A percentile compares a stretch with the other conserved stretches of the same genome.
Evolutionary conservation across 1,284 basidiomycete genomes (phyloP).

Genomic region (Ganoderma multipileum): DNA sequence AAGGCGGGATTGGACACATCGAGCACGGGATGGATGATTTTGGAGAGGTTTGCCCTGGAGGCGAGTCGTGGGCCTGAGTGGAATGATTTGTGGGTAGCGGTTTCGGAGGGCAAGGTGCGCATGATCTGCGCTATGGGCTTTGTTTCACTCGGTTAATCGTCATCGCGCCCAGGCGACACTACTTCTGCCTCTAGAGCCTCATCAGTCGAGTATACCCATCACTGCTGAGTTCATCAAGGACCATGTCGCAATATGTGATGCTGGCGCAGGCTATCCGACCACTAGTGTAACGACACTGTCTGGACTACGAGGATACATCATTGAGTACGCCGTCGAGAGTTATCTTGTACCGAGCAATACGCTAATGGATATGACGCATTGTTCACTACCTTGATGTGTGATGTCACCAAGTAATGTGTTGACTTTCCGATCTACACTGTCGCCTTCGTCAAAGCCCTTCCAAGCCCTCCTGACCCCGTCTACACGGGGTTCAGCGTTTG

Average conservation of each 20-base stretch:
- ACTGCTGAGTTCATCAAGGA: constrained; percentile 81
- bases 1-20: constrained; percentile 72
- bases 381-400: constrained; percentile 15
- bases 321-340: constrained; percentile 50
- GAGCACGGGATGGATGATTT: constrained; percentile 83
- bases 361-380: constrained; percentile 8
- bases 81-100: constrained; percentile 74
- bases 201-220: constrained; percentile 57
- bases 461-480: constrained; percentile 61
- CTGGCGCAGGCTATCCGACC: constrained; percentile 52
- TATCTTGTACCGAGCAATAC: constrained; percentile 24
- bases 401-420: constrained; percentile 55
- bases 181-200: constrained; percentile 72
- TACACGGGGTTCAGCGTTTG: constrained; percentile 57
- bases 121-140: neutral
- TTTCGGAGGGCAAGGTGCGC: constrained; percentile 74
- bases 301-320: constrained; percentile 76
- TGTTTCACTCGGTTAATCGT: constrained; percentile 7
- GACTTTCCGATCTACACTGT: constrained; percentile 70
- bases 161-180: constrained; percentile 69
- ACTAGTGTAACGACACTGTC: constrained; percentile 73
- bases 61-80: constrained; percentile 70
- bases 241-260: constrained; percentile 74
- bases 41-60: constrained; percentile 79
- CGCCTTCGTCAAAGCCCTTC: constrained; percentile 66